Evolutionary conservation across 179 eudicot genomes (phyloP), one percentile per base, ranked within the genome.

Genomic region (Monotropa hypopitys): DNA sequence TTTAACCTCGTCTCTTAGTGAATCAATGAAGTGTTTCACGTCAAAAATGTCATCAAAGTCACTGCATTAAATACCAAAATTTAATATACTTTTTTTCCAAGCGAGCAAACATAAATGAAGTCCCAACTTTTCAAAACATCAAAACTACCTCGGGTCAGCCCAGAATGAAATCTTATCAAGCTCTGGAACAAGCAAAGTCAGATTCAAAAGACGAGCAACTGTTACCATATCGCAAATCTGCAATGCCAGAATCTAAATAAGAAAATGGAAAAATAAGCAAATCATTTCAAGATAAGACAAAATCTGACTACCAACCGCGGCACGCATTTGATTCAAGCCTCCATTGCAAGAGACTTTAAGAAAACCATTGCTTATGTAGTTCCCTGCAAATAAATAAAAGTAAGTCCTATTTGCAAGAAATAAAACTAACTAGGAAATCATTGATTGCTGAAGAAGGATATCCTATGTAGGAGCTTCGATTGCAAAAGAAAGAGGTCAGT

Each of bases 181-280:
- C 85, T 95, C 92, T 45, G 99, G 99, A 83, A 95, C 92, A 78
- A 95, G 88, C 84, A 95, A 87, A 73, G 98, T 95, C 70, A 93
- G 97, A 80, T 95, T 95, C 79, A 95, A 82, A 75, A 90, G 91
- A 77, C 98, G 92, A 81, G 99, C 96, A 76, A 95, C 86, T 46
- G 97, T 82, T 61, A 95, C 99, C 99, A 95, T 95, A 86, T 95
- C 98, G 73, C 99, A 95, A 65, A 95, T 95, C 99, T 95, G 96
- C 81, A 89, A 88, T 73, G 49, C 56, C 73, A 70, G 53, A 51
- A 70, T 20, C 35, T 43, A 45, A 5, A 35, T 40, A 38, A 72
- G 75, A 42, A 76, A 61, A 78, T 54, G 23, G 69, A 73, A 75
- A 71, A 7, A 79, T 65, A 74, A 75, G 65, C 7, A 73, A 78